Percentiles rank a stretch among this genome's conserved stretches.
Conservation (phyloP, 176 grass and related monocot genomes). For the Carex pumila region DNA sequence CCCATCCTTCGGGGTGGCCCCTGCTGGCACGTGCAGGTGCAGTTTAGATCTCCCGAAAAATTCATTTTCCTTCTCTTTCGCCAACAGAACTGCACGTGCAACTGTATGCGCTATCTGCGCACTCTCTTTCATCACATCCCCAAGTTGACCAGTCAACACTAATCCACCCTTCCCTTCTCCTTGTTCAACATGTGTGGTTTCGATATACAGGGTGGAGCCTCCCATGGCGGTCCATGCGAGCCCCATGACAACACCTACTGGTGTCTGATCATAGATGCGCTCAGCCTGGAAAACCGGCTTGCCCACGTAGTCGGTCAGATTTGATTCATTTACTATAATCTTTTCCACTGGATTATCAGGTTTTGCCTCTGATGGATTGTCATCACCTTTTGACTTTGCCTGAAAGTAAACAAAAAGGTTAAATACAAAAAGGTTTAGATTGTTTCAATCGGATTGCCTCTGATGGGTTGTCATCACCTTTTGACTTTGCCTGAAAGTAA, state of each 20-base stretch:
- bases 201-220: conserved; percentile 80
- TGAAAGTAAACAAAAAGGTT: not conserved
- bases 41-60: conserved; percentile 80
- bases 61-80: conserved; percentile 51
- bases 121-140: conserved; percentile 97
- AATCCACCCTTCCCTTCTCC: conserved; percentile 85
- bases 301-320: conserved; percentile 78
- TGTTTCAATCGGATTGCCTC: not conserved
- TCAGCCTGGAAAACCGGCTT: conserved; percentile 97
- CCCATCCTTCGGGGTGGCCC: conserved; percentile 92
- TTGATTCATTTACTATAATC: conserved; percentile 57
- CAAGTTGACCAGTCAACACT: conserved; percentile 84
- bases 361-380: conserved; percentile 1
- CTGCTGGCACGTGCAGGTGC: conserved; percentile 87
- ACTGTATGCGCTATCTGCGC: conserved; percentile 90
- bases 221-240: conserved; percentile 95
- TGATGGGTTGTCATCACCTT: not conserved
- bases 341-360: conserved; percentile 40
- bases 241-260: conserved; percentile 94
- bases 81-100: conserved; percentile 65
- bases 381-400: conserved; percentile 5
- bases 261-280: conserved; percentile 85
- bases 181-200: conserved; percentile 70
- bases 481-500: conserved; percentile 14
- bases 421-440: not conserved